Base-by-base conservation (phyloP, 2,329 filamentous ascomycete species). In the Aspergillus sp. region DNA sequence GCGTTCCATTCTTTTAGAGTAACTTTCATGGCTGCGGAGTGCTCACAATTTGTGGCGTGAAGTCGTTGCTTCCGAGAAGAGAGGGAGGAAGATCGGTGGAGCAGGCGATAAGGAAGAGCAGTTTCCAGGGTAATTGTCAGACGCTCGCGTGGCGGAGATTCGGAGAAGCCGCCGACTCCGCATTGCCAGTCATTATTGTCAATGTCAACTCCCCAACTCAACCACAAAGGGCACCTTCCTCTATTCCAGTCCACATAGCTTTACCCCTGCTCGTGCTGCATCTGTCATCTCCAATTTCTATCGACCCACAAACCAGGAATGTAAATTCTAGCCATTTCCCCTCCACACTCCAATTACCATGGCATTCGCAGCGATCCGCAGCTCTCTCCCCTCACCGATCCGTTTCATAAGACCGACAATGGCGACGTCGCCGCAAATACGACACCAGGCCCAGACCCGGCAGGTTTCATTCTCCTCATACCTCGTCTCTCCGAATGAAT, bases 1-100 rank as follows among this genome's bases (percentile, higher is more conserved):
- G 92, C 90, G 69, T 95, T 89, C 91, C 93, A 98, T 72, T 91
- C 86, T 70, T 89, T 90, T 77, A 98, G 95, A 48, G 87, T 95
- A 79, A 98, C 91, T 78, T 96, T 98, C 95, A 99, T 99, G 53
- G 52, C 73, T 21, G 19, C 6, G 21, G n/a, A 43, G 6, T 40
- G 45, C 23, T 15, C 27, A 37, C 35, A n/a, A 45, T 14, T 24
- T 33, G 55, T 39, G 46, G 44, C 39, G 46, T 51, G 40, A 31
- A 35, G 23, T 48, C 31, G 31, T 49, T 55, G 35, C 19, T 33
- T 48, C 17, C 23, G 21, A 24, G 15, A 39, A 21, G 45, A 47
- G 17, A 44, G 45, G 17, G 6, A 43, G 21, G 35, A 57, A 44
- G 43, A 44, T 48, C 44, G 51, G 51, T 46, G 50, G 44, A 45